phyloP scores from a whole-genome alignment of 1,284 basidiomycete genomes.

The Ceratobasidium sp. region DNA sequence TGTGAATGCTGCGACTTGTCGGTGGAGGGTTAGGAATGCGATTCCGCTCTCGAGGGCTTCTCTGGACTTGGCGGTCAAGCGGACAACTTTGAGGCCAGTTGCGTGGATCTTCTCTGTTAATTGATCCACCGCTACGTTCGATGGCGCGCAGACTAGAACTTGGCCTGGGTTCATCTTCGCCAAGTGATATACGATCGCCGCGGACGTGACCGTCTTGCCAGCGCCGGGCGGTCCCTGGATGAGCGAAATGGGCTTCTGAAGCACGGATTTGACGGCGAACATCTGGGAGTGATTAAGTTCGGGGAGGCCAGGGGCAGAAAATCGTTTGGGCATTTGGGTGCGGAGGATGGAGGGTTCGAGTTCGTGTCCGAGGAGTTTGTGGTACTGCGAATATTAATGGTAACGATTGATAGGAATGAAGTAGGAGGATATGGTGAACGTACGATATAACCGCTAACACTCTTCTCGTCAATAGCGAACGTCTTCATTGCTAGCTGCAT shows the following conservation, averaged over 20 bases:
- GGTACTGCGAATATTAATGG: conserved; percentile 73
- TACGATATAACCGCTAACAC: conserved; percentile 97
- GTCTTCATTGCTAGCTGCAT: conserved; percentile 99
- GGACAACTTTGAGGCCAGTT: conserved; percentile 97
- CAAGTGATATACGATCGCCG: conserved; percentile 98
- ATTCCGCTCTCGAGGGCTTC: conserved; percentile 97
- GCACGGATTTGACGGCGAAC: conserved; percentile 98
- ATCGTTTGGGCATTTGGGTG: conserved; percentile 96
- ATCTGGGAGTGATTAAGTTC: conserved; percentile 99
- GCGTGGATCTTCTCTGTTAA: conserved; percentile 98
- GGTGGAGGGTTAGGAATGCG: conserved; percentile 93
- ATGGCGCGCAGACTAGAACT: conserved; percentile 98
- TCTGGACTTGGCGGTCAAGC: conserved; percentile 96
- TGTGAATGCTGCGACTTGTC: conserved; percentile 96
- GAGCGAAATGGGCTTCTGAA: conserved; percentile 97
- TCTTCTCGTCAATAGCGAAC: conserved; percentile 99
- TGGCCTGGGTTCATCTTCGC: conserved; percentile 99
- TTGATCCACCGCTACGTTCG: conserved; percentile 99
- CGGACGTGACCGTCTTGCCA: conserved; percentile 99
- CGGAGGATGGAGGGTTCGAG: conserved; percentile 90
- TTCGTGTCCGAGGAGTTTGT: conserved; percentile 97
- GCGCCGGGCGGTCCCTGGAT: conserved; percentile 99
- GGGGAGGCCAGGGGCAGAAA: conserved; percentile 96
- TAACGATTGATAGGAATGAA: conserved; percentile 9
- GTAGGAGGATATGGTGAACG: conserved; percentile 56